These are phyloP conservation scores for Apiospora malaysiana DNA, from an alignment of 2,329 filamentous ascomycete genomes.

Conservation along the genomic window DNA sequence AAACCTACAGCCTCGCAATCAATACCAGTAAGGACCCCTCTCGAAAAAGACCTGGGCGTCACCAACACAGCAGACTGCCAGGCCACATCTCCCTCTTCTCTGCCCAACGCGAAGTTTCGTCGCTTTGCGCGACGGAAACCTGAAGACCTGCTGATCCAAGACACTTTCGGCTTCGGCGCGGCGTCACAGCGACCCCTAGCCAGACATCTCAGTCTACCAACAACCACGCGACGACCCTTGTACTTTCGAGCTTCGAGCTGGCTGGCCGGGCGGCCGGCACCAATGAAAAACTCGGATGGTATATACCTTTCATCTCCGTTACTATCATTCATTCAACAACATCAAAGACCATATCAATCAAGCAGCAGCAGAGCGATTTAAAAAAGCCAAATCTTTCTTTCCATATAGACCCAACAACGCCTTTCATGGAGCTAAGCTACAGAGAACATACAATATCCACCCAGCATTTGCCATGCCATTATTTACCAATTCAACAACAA, in stretches of 20 bases:
- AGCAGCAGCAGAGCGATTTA: not conserved
- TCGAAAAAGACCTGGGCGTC: no score
- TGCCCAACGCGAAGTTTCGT: no score
- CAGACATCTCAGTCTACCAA: not conserved
- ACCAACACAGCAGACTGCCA: no score
- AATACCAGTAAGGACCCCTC: no score
- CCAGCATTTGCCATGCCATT: not conserved
- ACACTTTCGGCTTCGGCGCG: no score
- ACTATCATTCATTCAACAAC: no score
- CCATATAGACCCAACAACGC: conserved; percentile 18
- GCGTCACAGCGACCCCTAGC: not conserved
- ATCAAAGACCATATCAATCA: not conserved
- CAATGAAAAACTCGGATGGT: not conserved
- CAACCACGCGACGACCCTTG: not conserved
- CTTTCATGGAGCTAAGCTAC: conserved; percentile 16
- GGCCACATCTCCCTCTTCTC: no score
- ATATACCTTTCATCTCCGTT: not conserved
- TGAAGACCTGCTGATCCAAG: no score
- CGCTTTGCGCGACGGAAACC: no score
- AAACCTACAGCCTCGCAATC: no score
- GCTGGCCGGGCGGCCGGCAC: not conserved
- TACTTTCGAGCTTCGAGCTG: not conserved
- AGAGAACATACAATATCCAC: not conserved
- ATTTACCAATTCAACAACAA: not conserved
- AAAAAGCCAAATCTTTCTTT: conserved; percentile 16